phyloP scores from a whole-genome alignment of 192 early-diverging fungal genomes.

The Coemansia sp. region DNA sequence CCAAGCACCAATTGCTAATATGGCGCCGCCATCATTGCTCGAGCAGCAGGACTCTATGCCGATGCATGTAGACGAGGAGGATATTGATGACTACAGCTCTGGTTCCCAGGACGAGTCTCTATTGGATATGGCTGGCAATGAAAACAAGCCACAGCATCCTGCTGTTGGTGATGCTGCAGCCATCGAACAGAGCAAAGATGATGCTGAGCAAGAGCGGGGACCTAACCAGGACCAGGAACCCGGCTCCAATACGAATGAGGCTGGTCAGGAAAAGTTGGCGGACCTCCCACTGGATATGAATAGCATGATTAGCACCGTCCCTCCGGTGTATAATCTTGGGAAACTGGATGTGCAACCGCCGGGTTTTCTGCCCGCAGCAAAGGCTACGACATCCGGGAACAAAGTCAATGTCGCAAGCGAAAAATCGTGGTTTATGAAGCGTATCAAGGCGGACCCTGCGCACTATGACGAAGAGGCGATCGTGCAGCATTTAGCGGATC shows the following conservation, averaged over 20 bases:
- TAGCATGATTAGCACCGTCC: neutral
- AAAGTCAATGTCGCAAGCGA: slow-evolving; percentile 46
- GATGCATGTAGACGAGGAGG: neutral
- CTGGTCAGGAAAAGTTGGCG: neutral
- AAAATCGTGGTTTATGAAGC: slow-evolving; percentile 48
- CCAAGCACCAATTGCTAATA: neutral
- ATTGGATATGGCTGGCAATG: neutral
- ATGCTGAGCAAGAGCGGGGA: too few species aligned
- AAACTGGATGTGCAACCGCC: neutral
- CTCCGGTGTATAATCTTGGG: neutral
- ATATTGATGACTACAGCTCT: neutral
- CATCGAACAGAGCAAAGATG: too few species aligned
- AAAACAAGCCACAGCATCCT: neutral
- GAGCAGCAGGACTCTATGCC: neutral
- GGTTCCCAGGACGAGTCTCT: neutral
- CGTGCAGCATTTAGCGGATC: slow-evolving; percentile 35
- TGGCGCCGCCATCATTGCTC: slow-evolving; percentile 1
- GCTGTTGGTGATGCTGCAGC: neutral
- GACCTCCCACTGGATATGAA: neutral
- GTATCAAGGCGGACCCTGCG: slow-evolving; percentile 52
- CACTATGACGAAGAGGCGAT: slow-evolving; percentile 51
- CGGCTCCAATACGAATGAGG: neutral
- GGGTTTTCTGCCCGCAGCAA: neutral
- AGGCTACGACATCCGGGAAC: neutral
- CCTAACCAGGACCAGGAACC: neutral